Conservation (phyloP, 805 yeast genomes). For the Sugiyamaella valdiviana region DNA sequence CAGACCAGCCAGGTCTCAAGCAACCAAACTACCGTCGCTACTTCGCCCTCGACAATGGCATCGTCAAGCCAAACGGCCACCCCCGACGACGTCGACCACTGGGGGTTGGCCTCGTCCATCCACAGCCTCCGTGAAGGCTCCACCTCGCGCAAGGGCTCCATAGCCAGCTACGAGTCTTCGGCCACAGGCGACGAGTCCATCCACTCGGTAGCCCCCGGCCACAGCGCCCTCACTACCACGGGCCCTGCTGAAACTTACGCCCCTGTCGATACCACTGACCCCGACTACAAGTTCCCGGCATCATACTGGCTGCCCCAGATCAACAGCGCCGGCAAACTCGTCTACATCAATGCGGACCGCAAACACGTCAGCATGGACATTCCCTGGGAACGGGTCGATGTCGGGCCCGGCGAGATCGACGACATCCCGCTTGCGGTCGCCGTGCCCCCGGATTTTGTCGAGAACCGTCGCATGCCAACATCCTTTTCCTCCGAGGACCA, state of each 20-base stretch:
- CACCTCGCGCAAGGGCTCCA: conserved; percentile 17
- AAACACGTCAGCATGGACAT: conserved; percentile 14
- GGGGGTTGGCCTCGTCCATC: conserved; percentile 4
- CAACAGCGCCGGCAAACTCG: conserved; percentile 19
- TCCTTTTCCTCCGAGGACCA: conserved; percentile 3
- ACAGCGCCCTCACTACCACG: not conserved
- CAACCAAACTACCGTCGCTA: conserved; percentile 1
- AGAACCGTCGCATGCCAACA: conserved; percentile 1
- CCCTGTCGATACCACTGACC: conserved; percentile 9
- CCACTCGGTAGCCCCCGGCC: conserved; percentile 4
- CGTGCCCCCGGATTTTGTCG: conserved; percentile 8
- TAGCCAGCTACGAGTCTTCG: conserved; percentile 17
- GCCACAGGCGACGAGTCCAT: conserved; percentile 13
- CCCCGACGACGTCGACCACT: conserved; percentile 8
- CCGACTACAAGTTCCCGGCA: conserved; percentile 13
- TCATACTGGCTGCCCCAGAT: conserved; percentile 34
- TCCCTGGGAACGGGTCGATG: conserved; percentile 20
- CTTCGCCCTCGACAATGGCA: not conserved
- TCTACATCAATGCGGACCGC: conserved; percentile 18
- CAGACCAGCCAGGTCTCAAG: not conserved
- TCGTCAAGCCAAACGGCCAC: not conserved
- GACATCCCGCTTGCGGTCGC: conserved; percentile 8
- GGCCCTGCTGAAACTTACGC: conserved; percentile 3
- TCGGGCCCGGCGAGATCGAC: conserved; percentile 3
- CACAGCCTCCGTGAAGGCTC: not conserved